phyloP scores from a whole-genome alignment of 805 yeast species.

The Groenewaldozyma salmanticensis region DNA sequence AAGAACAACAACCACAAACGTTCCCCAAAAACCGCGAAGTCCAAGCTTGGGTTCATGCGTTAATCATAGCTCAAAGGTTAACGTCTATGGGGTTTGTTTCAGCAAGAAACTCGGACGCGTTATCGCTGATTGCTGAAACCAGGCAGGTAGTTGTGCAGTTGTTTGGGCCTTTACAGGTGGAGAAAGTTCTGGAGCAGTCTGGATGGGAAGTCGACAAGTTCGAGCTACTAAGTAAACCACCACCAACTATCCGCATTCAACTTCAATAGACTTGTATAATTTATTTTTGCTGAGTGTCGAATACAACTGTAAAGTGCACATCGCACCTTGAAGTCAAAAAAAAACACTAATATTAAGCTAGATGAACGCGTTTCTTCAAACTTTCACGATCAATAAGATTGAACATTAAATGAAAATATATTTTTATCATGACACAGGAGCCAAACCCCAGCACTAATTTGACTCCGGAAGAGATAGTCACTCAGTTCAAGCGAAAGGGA shows the following conservation, averaged over 20 bases:
- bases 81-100: neutral
- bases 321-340: too few species aligned
- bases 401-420: too few species aligned
- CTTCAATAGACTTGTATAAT: too few species aligned
- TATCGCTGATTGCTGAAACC: constrained; percentile 9
- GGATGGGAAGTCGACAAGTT: constrained; percentile 18
- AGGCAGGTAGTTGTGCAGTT: constrained; percentile 7
- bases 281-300: too few species aligned
- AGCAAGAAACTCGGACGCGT: constrained; percentile 4
- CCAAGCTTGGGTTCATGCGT: constrained; percentile 25
- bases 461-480: constrained; percentile 7
- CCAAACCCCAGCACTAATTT: too few species aligned
- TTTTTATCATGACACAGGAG: too few species aligned
- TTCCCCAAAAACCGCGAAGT: constrained; percentile 14
- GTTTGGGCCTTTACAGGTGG: constrained; percentile 14
- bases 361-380: too few species aligned
- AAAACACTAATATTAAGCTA: too few species aligned
- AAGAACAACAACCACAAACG: too few species aligned
- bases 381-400: too few species aligned
- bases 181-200: constrained; percentile 10
- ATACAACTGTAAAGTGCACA: too few species aligned
- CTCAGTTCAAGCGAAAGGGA: constrained; percentile 18
- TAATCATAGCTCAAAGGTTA: constrained; percentile 15
- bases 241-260: constrained; percentile 7
- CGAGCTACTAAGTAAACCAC: constrained; percentile 15